phyloP scores from a whole-genome alignment of 768 basidiomycete species.

The Clitopilus passeckerianus region DNA sequence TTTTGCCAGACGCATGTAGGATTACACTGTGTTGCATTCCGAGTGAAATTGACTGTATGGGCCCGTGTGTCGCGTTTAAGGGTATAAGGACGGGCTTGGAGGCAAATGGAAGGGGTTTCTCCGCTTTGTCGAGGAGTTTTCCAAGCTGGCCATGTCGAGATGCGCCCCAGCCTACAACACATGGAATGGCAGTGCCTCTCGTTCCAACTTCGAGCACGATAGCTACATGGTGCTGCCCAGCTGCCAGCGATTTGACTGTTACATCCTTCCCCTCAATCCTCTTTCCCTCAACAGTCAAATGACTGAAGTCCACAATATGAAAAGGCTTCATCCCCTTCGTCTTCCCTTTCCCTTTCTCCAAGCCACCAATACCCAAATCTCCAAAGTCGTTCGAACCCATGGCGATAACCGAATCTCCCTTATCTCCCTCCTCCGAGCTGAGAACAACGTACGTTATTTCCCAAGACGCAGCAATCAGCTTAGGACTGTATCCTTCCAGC shows the following conservation, averaged over 20 bases:
- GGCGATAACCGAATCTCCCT: conserved; percentile 58
- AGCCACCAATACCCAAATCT: conserved; percentile 57
- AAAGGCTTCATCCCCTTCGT: conserved; percentile 18
- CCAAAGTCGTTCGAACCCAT: conserved; percentile 88
- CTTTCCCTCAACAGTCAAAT: conserved; percentile 23
- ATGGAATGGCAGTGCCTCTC: conserved; percentile 13
- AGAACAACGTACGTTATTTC: conserved; percentile 78
- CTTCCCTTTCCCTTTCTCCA: conserved; percentile 8
- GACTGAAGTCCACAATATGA: conserved; percentile 38
- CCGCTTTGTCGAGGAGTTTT: conserved; percentile 11
- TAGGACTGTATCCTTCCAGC: conserved; percentile 36
- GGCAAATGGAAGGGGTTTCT: conserved; percentile 21
- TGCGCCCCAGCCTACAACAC: conserved; percentile 77
- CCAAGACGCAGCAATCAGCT: conserved; percentile 67
- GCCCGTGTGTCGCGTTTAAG: conserved; percentile 20
- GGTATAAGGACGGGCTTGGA: conserved; percentile 30
- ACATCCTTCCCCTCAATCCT: conserved; percentile 16
- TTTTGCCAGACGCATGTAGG: conserved; percentile 50
- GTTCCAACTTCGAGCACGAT: conserved; percentile 29
- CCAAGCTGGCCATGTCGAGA: conserved; percentile 86
- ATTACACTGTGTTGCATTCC: conserved; percentile 44
- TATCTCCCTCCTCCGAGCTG: conserved; percentile 23
- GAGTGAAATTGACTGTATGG: conserved; percentile 26
- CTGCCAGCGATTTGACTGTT: conserved; percentile 38
- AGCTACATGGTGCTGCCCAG: conserved; percentile 75